Percentiles rank a stretch among this genome's conserved stretches.
phyloP scores from a whole-genome alignment of 1,284 basidiomycete genomes.

The Puccinia coronata region DNA sequence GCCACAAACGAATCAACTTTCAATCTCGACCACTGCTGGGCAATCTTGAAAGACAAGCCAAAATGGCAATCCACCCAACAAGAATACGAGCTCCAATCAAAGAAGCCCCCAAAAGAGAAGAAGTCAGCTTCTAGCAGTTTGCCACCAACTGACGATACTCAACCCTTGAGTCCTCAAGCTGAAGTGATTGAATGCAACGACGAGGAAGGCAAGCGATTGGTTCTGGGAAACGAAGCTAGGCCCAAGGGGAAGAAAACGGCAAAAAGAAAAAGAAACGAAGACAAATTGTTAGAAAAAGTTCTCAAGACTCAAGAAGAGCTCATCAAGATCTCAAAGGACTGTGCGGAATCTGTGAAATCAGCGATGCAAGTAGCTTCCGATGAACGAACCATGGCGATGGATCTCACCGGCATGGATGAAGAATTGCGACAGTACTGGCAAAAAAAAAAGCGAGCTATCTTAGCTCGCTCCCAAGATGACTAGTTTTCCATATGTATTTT shows the following conservation, averaged over 20 bases:
- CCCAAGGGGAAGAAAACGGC: not conserved
- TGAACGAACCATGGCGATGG: not conserved
- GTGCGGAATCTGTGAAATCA: not conserved
- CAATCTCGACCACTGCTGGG: conserved; percentile 12
- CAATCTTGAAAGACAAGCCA: not conserved
- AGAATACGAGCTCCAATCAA: not conserved
- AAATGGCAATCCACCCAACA: conserved; percentile 12
- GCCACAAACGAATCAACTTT: not conserved
- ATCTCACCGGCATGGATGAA: not conserved
- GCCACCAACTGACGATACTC: not conserved
- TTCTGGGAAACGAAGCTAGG: not conserved
- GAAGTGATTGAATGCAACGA: not conserved
- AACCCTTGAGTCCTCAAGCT: not conserved
- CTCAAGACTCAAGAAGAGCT: too few relatives aligned
- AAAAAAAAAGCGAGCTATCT: not conserved
- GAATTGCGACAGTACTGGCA: not conserved
- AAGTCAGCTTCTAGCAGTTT: not conserved
- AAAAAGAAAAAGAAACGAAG: not conserved
- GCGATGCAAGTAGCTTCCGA: not conserved
- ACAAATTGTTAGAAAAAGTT: not conserved
- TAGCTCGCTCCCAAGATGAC: too few relatives aligned
- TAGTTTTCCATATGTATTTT: too few relatives aligned
- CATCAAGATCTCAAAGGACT: not conserved
- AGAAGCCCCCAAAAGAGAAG: not conserved
- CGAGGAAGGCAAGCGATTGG: not conserved